phyloP scores from a whole-genome alignment of 2,329 filamentous ascomycete genomes.

The Exophiala aquamarina region DNA sequence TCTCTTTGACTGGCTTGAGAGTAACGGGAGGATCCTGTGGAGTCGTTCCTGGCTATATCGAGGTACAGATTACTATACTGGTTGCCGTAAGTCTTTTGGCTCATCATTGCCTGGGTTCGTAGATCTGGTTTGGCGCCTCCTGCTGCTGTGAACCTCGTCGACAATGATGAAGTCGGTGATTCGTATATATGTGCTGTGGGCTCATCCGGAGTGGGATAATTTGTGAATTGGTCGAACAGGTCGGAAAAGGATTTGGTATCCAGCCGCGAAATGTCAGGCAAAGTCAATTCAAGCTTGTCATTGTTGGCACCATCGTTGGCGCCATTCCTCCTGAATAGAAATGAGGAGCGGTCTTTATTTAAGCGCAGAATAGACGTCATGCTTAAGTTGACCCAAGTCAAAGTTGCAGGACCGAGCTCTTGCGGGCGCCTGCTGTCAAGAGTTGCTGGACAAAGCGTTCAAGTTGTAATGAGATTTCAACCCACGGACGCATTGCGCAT shows the following conservation, averaged over 20 bases:
- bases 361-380: slow-evolving; percentile 24
- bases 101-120: neutral
- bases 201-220: slow-evolving; percentile 8
- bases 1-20: slow-evolving; percentile 19
- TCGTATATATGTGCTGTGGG: too few relatives aligned
- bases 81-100: slow-evolving; percentile 1
- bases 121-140: neutral
- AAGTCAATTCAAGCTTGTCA: slow-evolving; percentile 10
- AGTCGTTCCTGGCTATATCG: slow-evolving; percentile 22
- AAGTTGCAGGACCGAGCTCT: slow-evolving; percentile 5
- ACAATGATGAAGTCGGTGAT: too few relatives aligned
- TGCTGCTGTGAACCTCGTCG: neutral
- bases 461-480: slow-evolving; percentile 6
- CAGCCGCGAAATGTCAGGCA: slow-evolving; percentile 22
- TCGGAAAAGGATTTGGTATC: slow-evolving; percentile 23
- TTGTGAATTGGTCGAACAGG: slow-evolving; percentile 22
- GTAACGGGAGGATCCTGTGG: slow-evolving; percentile 23
- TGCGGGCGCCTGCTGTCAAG: slow-evolving; percentile 12
- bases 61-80: slow-evolving; percentile 9
- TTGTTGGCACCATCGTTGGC: slow-evolving; percentile 7
- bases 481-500: slow-evolving; percentile 19
- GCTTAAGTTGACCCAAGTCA: slow-evolving; percentile 4
- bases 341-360: slow-evolving; percentile 24
- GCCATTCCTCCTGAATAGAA: slow-evolving; percentile 18
- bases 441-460: slow-evolving; percentile 1